A percentile compares a stretch with the other conserved stretches of the same genome.
These are phyloP conservation scores for Annona squamosa DNA, from an alignment of 164 flowering plant species.

Conservation along the genomic window DNA sequence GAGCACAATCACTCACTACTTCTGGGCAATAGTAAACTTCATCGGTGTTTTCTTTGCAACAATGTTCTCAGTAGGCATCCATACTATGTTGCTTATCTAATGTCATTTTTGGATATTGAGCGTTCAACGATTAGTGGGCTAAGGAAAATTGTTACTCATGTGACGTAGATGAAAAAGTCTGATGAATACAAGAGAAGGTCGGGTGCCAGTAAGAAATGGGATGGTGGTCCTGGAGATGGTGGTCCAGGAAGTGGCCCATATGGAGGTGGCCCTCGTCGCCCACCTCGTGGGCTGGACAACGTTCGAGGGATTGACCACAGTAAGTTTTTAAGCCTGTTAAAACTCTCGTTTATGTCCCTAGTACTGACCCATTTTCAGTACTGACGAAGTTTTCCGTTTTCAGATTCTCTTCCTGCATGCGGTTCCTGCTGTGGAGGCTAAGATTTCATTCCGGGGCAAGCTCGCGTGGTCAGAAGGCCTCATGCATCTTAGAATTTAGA, in stretches of 20 bases:
- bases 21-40: conserved; percentile 70
- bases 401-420: conserved; percentile 92
- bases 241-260: conserved; percentile 86
- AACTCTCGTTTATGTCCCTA: not conserved
- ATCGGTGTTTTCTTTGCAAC: conserved; percentile 69
- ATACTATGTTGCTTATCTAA: not conserved
- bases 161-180: conserved; percentile 79
- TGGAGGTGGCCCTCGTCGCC: conserved; percentile 85
- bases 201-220: conserved; percentile 84
- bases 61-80: conserved; percentile 74
- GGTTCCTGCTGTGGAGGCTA: conserved; percentile 90
- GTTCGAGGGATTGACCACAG: conserved; percentile 90
- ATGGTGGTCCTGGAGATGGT: conserved; percentile 79
- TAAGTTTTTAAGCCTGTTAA: conserved; percentile 25
- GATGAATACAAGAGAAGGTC: conserved; percentile 77
- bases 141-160: not conserved
- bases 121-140: not conserved
- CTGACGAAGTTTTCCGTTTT: conserved; percentile 7
- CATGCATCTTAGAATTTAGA: not conserved
- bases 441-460: not conserved
- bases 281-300: conserved; percentile 80
- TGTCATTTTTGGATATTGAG: not conserved
- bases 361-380: not conserved
- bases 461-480: not conserved
- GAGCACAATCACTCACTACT: conserved; percentile 72